Evolutionary conservation across 2,329 filamentous ascomycete genomes (phyloP), one percentile per base, ranked within the genome.

Genomic region (Fusarium annulatum): DNA sequence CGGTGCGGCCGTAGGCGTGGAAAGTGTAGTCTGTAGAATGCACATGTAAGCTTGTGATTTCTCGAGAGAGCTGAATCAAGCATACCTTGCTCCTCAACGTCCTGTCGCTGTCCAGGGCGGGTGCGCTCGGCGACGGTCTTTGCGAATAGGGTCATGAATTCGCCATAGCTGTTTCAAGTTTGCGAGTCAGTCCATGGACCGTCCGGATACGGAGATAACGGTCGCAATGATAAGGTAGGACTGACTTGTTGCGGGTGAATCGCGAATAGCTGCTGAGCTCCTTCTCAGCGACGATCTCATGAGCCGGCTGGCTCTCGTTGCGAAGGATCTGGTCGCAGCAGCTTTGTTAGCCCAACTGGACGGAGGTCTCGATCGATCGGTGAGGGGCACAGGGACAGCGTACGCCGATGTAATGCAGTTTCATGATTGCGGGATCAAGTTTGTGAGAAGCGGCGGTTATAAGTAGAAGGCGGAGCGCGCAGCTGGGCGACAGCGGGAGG

Each of bases 81-180:
- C 49, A 72, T 85, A 91, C 91, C 90, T 86, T 95, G 90, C 83
- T 96, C 91, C 84, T 97, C 93, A 63, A 97, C 91, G 81, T 95
- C 94, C 83, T 97, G 93, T 81, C 94, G 88, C 83, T 95, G 91
- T 62, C 93, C 94, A n/a, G 92, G 89, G 68, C 87, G 87, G 69
- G 94, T 97, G 77, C 94, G 89, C 84, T 97, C 94, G 70, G 96
- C 96, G 55, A 98, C 92, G 23, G 93, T 96, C 84, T 94, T 94
- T 82, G 91, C 90, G 85, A 97, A 96, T 79, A 97, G 86, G 64
- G 91, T 93, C 91, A 97, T 94, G 87, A 97, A 90, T 76, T 88
- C 86, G 80, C 84, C 86, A 86, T 87, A 83, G 75, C 82, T 84
- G 59, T 36, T 36, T 56, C 16, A 55, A 36, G 43, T 64, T 76